A percentile compares a stretch with the other conserved stretches of the same genome.
These are phyloP conservation scores for Gelatoporia subvermispora DNA, from an alignment of 768 basidiomycete genomes.

Conservation along the genomic window DNA sequence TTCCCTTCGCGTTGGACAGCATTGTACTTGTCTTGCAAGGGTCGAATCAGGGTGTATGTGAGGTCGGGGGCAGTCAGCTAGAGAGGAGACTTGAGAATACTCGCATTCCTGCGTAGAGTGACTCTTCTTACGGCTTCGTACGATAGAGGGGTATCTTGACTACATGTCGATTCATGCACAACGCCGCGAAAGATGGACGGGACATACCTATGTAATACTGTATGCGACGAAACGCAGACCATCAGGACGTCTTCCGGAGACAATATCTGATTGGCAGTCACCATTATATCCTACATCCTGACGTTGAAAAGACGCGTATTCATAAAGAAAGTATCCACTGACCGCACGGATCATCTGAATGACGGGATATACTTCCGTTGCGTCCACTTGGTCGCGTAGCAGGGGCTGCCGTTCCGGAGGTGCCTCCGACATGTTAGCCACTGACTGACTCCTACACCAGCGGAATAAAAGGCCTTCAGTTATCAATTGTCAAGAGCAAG, in stretches of 20 bases:
- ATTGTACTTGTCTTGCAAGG: slow-evolving; percentile 83
- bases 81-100: neutral
- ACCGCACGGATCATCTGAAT: slow-evolving; percentile 75
- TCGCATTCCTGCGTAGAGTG: neutral
- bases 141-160: slow-evolving; percentile 73
- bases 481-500: neutral
- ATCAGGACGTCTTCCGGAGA: neutral
- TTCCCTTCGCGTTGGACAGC: slow-evolving; percentile 69
- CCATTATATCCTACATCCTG: slow-evolving; percentile 5
- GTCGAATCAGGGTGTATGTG: slow-evolving; percentile 85
- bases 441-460: too few relatives aligned
- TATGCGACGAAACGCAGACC: neutral
- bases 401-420: slow-evolving; percentile 33
- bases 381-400: slow-evolving; percentile 46
- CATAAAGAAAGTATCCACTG: slow-evolving; percentile 19
- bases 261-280: neutral
- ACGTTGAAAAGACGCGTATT: neutral
- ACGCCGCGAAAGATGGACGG: neutral
- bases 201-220: slow-evolving; percentile 67
- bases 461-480: neutral
- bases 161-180: neutral
- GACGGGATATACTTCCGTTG: slow-evolving; percentile 69
- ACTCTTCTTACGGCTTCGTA: slow-evolving; percentile 63
- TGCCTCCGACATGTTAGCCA: slow-evolving; percentile 2
- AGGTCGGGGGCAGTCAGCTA: slow-evolving; percentile 83